Evolutionary conservation across 768 basidiomycete genomes (phyloP), one percentile per base, ranked within the genome.

Genomic region (Xerocomellus intermedius): DNA sequence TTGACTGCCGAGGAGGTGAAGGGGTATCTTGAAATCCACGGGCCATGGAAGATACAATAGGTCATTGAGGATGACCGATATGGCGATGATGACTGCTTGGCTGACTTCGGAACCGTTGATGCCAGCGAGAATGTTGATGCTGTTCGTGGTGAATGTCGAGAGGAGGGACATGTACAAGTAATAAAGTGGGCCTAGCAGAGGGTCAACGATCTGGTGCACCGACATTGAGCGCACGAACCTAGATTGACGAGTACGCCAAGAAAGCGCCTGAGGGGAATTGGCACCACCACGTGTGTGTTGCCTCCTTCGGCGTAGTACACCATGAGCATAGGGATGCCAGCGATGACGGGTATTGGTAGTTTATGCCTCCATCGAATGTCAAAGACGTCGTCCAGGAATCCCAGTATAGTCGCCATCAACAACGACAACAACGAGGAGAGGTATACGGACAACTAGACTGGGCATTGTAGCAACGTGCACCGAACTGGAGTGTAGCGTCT

Each of bases 351-450:
- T 50, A 99, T 95, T 0, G 97, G 97, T 13, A 99, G 75, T 70
- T 99, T 99, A 73, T 98, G 94, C 54, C 97, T 76, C 97, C 97
- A 99, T 17, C 97, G 86, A 61, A 99, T 98, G 69, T 99, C 97
- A 62, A 98, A 99, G 5, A 98, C 82, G 71, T 99, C 97, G 65
- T 99, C 97, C 42, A 98, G 77, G 68, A 99, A 96, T 32, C 97
- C 97, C 8, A 99, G 83, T 56, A 98, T 79, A 0, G 94, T 95
- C 0, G 97, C 95, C 41, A 92, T 91, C 33, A 98, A 75, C 36
- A 99, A 78, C 0, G 91, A 94, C n/a, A 99, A 80, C 8, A 99
- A 67, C 9, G 93, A 92, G 0, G 97, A 95, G 42, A 99, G 79
- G 73, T 97, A 99, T 7, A 95, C 84, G 1, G 96, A 84, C 55